Evolutionary conservation across 2,329 filamentous ascomycete species (phyloP), one percentile per base, ranked within the genome.

Genomic region (Botrytis elliptica): DNA sequence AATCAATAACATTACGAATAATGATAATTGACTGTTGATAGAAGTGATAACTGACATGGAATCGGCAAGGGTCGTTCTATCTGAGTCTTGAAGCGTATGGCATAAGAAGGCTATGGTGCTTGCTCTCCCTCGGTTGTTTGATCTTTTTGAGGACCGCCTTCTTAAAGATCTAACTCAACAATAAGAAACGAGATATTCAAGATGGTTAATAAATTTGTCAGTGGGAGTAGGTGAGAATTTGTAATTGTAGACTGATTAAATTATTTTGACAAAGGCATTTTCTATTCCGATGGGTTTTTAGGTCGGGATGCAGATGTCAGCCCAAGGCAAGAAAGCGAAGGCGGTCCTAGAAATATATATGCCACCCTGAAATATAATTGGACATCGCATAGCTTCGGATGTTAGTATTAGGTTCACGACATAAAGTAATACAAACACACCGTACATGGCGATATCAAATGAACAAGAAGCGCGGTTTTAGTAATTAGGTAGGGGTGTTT

Each of bases 331-430:
- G 55, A 68, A 62, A 29, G 63, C 49, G 64, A 42, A 55, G 65
- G 70, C 70, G 70, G 70, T 72, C 70, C 46, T 68, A 22, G 25
- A 22, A 33, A 33, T 52, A n/a, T 55, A 4, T n/a, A 40, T 44
- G 4, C 70, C 29, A n/a, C 5, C n/a, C 36, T 60, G 46, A 6
- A 38, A 52, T 25, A 33, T 46, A 49, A 72, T 22, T 57, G 70
- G 70, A 46, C 29, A 29, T 64, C 29, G 40, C 7, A 33, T 40
- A 68, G 29, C 20, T 70, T n/a, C 10, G 36, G 25, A 46, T 20
- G 25, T 20, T 25, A 7, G 38, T 49, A 14, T 60, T 68, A 49
- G 8, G 46, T 9, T 18, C 25, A 40, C 33, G 16, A 40, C 49
- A n/a, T 22, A 1, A 62, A 70, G 10, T n/a, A 22, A 18, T 62